Base-by-base conservation (phyloP, 176 grass and related monocot genomes). In the Rhynchospora breviuscula region DNA sequence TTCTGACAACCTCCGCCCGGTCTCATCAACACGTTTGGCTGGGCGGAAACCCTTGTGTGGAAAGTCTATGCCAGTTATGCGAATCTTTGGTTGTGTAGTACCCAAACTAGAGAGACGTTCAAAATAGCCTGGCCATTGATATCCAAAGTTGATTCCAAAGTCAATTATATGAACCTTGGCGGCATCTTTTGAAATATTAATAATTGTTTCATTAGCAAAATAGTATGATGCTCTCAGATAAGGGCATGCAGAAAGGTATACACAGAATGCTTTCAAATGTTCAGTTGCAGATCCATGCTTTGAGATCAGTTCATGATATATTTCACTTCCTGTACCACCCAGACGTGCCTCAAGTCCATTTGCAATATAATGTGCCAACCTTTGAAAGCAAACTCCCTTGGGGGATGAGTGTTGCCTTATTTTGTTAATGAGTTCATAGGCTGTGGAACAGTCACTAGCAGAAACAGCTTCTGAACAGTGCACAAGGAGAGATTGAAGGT, bases 311-410 rank as follows among this genome's bases (percentile, higher is more conserved):
- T 66, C 84, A 52, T 63, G 47, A 54, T 93, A 89, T 9, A 90
- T 66, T 29, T 85, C 84, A 25, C 40, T 84, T 26, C 89, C 87
- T 3, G 23, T 85, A 61, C 91, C 91, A n/a, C 47, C 79, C 80
- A 93, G 82, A n/a, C 89, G 89, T 11, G 91, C 91, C 85, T 90
- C 86, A 10, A 93, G 91, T 58, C 47, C 84, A 53, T 90, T 75
- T 15, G 60, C 91, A 51, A 93, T 87, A 25, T 85, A 87, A 74
- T 85, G 23, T 56, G 89, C 91, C 58, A 90, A 69, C 40, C 89
- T 86, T 62, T 90, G 84, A 59, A 40, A 82, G 23, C 54, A 71
- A 87, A 90, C 84, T 79, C 91, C 89, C 12, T 87, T 17, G 15
- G 84, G 69, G 4, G 81, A 90, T 12, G 87, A 82, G 10, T 93